phyloP scores from a whole-genome alignment of 2,329 filamentous ascomycete species.

The Monilinia fructigena region DNA sequence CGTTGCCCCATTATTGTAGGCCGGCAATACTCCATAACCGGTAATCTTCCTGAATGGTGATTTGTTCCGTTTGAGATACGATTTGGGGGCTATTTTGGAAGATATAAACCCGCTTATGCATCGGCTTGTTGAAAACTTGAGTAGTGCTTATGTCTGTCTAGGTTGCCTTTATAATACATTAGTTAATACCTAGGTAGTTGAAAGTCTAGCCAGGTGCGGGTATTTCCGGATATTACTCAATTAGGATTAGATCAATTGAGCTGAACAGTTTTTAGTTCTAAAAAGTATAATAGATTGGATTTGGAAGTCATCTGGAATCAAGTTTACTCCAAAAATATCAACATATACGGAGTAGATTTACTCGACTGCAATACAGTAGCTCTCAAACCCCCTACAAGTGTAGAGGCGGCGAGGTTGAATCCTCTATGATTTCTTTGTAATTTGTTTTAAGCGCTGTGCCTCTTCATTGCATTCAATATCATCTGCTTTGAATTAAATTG shows the following conservation, averaged over 20 bases:
- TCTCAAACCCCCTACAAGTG: no score
- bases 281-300: no score
- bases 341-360: no score
- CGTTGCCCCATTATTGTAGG: not conserved
- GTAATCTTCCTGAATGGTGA: not conserved
- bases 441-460: slow-evolving; percentile 5
- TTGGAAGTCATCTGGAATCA: no score
- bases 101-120: not conserved
- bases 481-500: slow-evolving; percentile 5
- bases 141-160: slow-evolving; percentile 1
- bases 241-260: not conserved
- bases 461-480: not conserved
- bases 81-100: not conserved
- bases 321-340: no score
- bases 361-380: no score
- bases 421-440: not conserved
- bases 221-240: not conserved
- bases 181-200: not conserved
- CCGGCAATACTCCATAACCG: not conserved
- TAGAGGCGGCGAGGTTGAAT: not conserved
- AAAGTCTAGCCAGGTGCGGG: not conserved
- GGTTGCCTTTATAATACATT: no score
- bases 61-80: not conserved
- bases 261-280: not conserved
- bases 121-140: no score